Conservation (phyloP, 2,329 filamentous ascomycete species). For the Neonectria faginata region DNA sequence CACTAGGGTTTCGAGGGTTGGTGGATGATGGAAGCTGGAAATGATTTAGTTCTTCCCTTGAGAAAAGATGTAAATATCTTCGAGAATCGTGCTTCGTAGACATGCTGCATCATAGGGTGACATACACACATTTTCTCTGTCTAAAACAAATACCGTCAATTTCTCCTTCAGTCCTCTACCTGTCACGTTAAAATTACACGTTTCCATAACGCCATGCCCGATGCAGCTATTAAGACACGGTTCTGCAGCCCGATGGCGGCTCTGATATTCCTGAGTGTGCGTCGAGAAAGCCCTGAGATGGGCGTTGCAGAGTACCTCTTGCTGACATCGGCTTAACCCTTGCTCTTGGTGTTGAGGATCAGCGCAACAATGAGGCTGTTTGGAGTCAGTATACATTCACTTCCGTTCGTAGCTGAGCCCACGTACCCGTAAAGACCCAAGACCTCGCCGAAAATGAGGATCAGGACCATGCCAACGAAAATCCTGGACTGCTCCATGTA, state of each 20-base stretch:
- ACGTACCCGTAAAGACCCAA: slow-evolving; percentile 94
- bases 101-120: slow-evolving; percentile 25
- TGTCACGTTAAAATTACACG: slow-evolving; percentile 51
- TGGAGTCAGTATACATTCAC: slow-evolving; percentile 17
- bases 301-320: slow-evolving; percentile 17
- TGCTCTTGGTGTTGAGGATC: slow-evolving; percentile 90
- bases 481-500: slow-evolving; percentile 97
- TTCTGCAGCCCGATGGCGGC: slow-evolving; percentile 38
- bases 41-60: slow-evolving; percentile 34
- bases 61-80: slow-evolving; percentile 29
- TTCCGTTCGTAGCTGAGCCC: not conserved
- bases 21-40: slow-evolving; percentile 25
- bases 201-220: slow-evolving; percentile 53
- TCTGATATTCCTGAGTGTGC: slow-evolving; percentile 31
- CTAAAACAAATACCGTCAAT: slow-evolving; percentile 40
- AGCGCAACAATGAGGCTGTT: slow-evolving; percentile 88
- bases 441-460: slow-evolving; percentile 98
- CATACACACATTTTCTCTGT: slow-evolving; percentile 21
- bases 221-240: slow-evolving; percentile 52
- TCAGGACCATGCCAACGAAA: slow-evolving; percentile 98
- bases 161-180: slow-evolving; percentile 44
- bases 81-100: slow-evolving; percentile 4
- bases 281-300: slow-evolving; percentile 21
- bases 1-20: slow-evolving; percentile 28
- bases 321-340: slow-evolving; percentile 58